These are phyloP conservation scores for Nosema muscidifuracis DNA, from an alignment of 371 early-diverging fungal genomes.

Conservation along the genomic window DNA sequence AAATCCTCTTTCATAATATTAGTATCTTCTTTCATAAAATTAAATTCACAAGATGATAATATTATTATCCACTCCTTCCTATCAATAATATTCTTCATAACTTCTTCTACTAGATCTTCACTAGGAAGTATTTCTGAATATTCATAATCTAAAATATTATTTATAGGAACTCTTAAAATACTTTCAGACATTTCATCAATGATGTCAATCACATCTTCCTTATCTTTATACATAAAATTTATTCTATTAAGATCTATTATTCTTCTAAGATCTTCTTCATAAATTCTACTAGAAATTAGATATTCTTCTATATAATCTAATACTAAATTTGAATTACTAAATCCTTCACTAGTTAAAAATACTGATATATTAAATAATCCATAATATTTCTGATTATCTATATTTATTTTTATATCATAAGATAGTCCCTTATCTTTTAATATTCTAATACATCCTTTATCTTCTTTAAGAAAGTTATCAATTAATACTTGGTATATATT, in stretches of 20 bases:
- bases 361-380: conserved; percentile 38
- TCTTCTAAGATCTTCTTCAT: conserved; percentile 25
- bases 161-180: conserved; percentile 51
- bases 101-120: conserved; percentile 28
- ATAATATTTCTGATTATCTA: conserved; percentile 17
- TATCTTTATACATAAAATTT: conserved; percentile 45
- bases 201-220: conserved; percentile 47
- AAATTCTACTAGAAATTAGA: conserved; percentile 11
- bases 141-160: conserved; percentile 43
- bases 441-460: conserved; percentile 3
- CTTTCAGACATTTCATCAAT: conserved; percentile 21
- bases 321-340: conserved; percentile 7
- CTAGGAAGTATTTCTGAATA: conserved; percentile 44
- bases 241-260: conserved; percentile 13
- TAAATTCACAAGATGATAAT: neutral
- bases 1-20: too few species aligned
- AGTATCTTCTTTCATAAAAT: neutral
- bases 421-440: conserved; percentile 47
- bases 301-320: conserved; percentile 25
- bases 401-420: conserved; percentile 16
- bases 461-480: neutral
- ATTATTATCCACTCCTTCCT: conserved; percentile 52
- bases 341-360: conserved; percentile 32
- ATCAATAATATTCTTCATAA: conserved; percentile 26
- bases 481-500: neutral